These are phyloP conservation scores for Pseudonitzschia pungens DNA, from an alignment of 108 stramenopile genomes.

Conservation along the genomic window DNA sequence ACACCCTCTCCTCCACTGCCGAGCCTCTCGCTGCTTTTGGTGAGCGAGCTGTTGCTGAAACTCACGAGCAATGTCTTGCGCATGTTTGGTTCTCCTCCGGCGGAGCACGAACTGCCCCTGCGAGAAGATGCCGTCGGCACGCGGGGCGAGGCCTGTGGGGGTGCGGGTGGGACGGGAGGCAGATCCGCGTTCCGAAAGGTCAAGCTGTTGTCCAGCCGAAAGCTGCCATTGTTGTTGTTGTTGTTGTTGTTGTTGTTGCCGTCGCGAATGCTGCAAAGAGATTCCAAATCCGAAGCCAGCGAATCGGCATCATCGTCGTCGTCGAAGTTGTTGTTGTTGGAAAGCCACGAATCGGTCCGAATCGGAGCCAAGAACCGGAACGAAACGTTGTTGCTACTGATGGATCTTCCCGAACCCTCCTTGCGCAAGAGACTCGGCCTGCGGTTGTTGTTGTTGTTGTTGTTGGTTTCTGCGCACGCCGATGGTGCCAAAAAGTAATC, in stretches of 20 bases:
- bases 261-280: slow-evolving; percentile 21
- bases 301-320: slow-evolving; percentile 25
- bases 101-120: too few relatives aligned
- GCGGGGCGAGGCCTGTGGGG: background rate
- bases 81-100: background rate
- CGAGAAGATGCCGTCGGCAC: too few relatives aligned
- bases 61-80: background rate
- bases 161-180: background rate
- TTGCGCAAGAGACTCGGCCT: slow-evolving; percentile 7
- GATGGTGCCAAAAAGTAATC: slow-evolving; percentile 8
- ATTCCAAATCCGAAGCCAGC: slow-evolving; percentile 31
- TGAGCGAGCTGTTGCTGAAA: background rate
- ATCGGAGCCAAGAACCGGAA: slow-evolving; percentile 1
- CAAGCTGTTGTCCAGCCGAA: too few relatives aligned
- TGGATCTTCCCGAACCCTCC: background rate
- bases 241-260: background rate
- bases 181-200: background rate
- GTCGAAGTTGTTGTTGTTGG: background rate
- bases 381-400: background rate
- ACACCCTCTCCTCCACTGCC: too few relatives aligned
- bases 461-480: too few relatives aligned
- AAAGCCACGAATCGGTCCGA: slow-evolving; percentile 1
- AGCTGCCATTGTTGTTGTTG: too few relatives aligned
- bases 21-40: background rate
- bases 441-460: too few relatives aligned